Percentiles rank a stretch among this genome's conserved stretches.
phyloP scores from a whole-genome alignment of 768 basidiomycete genomes.

The Leccinum subgranulosum region DNA sequence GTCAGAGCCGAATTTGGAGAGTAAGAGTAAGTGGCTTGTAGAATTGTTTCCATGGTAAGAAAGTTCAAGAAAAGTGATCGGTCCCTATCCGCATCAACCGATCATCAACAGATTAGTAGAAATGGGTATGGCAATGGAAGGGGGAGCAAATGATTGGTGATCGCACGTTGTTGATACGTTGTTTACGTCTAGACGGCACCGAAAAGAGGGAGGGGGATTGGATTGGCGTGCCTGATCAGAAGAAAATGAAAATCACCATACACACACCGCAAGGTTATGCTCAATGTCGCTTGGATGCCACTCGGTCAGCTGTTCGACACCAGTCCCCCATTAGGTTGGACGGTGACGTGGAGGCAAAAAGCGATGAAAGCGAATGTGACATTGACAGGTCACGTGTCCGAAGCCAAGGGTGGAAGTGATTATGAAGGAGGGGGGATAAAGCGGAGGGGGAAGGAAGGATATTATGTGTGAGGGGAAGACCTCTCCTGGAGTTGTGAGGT shows the following conservation, averaged over 20 bases:
- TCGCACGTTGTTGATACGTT: slow-evolving; percentile 27
- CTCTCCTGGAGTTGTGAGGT: background rate
- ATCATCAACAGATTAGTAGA: slow-evolving; percentile 23
- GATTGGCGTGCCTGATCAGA: slow-evolving; percentile 28
- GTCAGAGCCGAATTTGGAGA: background rate
- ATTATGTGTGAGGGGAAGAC: slow-evolving; percentile 12
- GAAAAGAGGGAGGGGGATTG: slow-evolving; percentile 26
- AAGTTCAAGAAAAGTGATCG: slow-evolving; percentile 18
- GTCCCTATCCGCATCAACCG: slow-evolving; percentile 14
- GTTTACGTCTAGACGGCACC: slow-evolving; percentile 31
- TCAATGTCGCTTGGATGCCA: slow-evolving; percentile 15
- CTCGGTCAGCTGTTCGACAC: slow-evolving; percentile 6
- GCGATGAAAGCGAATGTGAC: background rate
- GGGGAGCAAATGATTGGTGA: slow-evolving; percentile 21
- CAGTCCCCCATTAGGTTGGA: background rate
- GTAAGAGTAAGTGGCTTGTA: slow-evolving; percentile 5
- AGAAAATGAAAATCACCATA: slow-evolving; percentile 21
- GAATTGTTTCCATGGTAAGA: slow-evolving; percentile 31
- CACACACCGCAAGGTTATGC: slow-evolving; percentile 14
- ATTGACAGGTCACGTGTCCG: slow-evolving; percentile 26
- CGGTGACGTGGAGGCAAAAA: slow-evolving; percentile 8
- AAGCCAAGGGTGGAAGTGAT: slow-evolving; percentile 4
- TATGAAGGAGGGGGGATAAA: background rate
- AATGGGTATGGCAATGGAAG: slow-evolving; percentile 21
- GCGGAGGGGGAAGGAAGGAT: background rate